phyloP scores from a whole-genome alignment of 2,329 filamentous ascomycete species.

The Dendrostoma leiphaemia region DNA sequence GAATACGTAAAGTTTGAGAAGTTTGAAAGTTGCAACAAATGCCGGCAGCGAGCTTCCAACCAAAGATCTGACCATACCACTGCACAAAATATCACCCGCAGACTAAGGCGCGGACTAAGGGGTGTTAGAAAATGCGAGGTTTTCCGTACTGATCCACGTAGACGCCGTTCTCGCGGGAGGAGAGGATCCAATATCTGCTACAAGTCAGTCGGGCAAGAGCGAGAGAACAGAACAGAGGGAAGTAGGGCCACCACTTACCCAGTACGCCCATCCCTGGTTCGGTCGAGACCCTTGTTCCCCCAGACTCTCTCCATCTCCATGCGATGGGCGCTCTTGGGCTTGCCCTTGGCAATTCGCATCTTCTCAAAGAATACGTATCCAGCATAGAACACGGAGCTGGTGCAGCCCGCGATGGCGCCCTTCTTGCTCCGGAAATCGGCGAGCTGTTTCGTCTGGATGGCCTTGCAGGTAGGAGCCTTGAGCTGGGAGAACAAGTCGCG shows the following conservation, averaged over 20 bases:
- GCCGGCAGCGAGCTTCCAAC: too few relatives aligned
- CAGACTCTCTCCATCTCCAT: conserved; percentile 41
- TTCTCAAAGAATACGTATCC: conserved; percentile 55
- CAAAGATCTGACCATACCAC: too few relatives aligned
- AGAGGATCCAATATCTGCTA: too few relatives aligned
- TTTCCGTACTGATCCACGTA: background rate
- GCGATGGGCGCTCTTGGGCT: conserved; percentile 46
- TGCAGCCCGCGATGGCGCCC: conserved; percentile 41
- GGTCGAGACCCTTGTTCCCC: background rate
- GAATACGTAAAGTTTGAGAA: too few relatives aligned
- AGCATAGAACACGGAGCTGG: conserved; percentile 43
- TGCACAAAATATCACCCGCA: too few relatives aligned
- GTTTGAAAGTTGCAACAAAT: too few relatives aligned
- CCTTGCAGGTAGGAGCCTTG: conserved; percentile 5
- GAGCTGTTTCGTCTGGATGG: conserved; percentile 36
- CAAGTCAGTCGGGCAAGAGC: too few relatives aligned
- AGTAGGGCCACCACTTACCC: background rate
- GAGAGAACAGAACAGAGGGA: too few relatives aligned
- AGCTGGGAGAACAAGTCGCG: conserved; percentile 31
- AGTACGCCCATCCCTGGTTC: background rate
- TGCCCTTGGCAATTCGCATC: conserved; percentile 42
- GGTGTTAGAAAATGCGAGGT: too few relatives aligned
- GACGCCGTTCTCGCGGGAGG: too few relatives aligned
- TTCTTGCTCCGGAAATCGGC: conserved; percentile 43
- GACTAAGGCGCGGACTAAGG: too few relatives aligned